Base-by-base conservation (phyloP, 2,329 filamentous ascomycete species). In the Scedosporium minutisporum region DNA sequence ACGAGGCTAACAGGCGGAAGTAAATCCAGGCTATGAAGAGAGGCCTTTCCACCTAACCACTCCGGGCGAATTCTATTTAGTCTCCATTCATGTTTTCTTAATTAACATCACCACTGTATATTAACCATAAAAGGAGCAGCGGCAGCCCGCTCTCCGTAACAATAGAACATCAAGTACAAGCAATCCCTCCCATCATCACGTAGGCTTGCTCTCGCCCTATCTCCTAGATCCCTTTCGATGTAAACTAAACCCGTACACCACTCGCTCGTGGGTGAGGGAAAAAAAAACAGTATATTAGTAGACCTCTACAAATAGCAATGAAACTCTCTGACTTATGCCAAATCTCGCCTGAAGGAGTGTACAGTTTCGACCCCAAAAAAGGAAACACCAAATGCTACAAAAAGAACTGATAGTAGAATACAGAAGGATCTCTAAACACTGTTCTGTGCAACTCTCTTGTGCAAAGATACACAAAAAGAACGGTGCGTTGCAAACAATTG, bases 1-100 rank as follows among this genome's bases (percentile, higher is more conserved):
- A 61, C 29, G 60, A 61, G 7, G 21, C 60, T 38, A 61, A 55
- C n/a, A 29, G 60, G 18, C 38, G 29, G 42, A 55, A 48, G n/a
- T 33, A 27, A 58, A 29, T 57, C 21, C 12, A 55, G 51, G 18
- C 16, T 21, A 9, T 5, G 4, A 6, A 48, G 16, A 33, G 9
- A 2, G 29, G 29, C 29, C 1, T 33, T 33, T 33, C 29, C 29
- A 33, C 29, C 29, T 33, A 6, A 33, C 29, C 29, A 33, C 29
- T 33, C 29, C 29, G 29, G 33, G 33, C 4, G 33, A 9, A n/a
- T 21, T 48, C 42, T 12, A 10, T 21, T 21, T 7, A 18, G 16
- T 18, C 44, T 48, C 18, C 18, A 21, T 21, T 21, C 44, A n/a
- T 18, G 16, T 3, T 18, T 48, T 18, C 7, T n/a, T 1, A 48